Base-by-base conservation (phyloP, 352 stramenopile genomes). In the Phytophthora cactorum region DNA sequence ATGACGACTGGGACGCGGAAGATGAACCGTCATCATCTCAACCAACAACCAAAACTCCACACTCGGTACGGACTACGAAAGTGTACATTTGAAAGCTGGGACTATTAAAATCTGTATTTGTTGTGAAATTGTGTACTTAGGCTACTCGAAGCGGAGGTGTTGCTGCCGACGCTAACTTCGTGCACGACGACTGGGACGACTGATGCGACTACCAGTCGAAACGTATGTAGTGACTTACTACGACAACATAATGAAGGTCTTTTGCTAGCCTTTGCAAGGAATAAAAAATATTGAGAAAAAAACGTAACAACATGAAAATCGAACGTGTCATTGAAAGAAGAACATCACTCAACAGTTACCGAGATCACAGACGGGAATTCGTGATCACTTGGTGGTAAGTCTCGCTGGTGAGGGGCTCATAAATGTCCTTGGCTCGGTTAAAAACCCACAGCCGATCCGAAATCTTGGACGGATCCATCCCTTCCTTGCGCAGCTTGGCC, bases 401-500 rank as follows among this genome's bases (percentile, higher is more conserved):
- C 5, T 86, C 77, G 47, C 29, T 66, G n/a, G 77, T 92, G 12
- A 92, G 60, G 15, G 54, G 64, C 60, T 86, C 77, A 58, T 92
- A 94, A 45, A 59, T 77, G 39, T 71, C 72, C 15, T 74, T 77
- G 7, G 53, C 11, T 54, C 82, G 81, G 61, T 88, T 79, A 41
- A 79, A 89, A 31, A 77, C 79, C 79, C 82, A 94, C 32, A 92
- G 66, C 11, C 69, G 72, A 64, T 94, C 86, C 1, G 29, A 27
- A 25, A 96, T 70, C 25, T 78, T 54, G 7, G 74, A 77, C n/a
- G 88, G 77, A 36, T 95, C 85, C 32, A 93, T 87, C 32, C 88
- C 90, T 34, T 97, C 71, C 43, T 86, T 91, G 14, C 88, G 79
- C 6, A 98, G 77, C 65, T 95, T 92, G 5, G 89, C 88, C 74